Conservation (phyloP, 257 asterid species). For the Knoxia roxburghii region DNA sequence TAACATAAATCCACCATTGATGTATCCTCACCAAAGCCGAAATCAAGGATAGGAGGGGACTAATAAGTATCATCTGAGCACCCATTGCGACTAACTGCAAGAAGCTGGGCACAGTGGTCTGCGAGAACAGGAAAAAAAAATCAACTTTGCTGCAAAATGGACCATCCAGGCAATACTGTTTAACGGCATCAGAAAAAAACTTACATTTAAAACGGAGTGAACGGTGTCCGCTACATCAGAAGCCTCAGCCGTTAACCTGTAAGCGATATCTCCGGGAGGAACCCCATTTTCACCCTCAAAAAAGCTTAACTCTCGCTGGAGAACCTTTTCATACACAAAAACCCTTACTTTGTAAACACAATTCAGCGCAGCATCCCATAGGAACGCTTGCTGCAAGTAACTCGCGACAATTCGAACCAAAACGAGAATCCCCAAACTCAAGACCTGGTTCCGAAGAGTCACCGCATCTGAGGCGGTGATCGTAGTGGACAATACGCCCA, state of each 20-base stretch:
- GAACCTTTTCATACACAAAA: constrained; percentile 56
- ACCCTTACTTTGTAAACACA: constrained; percentile 52
- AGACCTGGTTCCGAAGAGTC: constrained; percentile 36
- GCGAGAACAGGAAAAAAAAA: constrained; percentile 11
- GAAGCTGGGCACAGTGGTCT: constrained; percentile 70
- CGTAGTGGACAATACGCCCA: constrained; percentile 48
- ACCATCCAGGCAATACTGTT: background rate
- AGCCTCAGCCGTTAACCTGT: constrained; percentile 86
- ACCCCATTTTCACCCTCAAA: constrained; percentile 69
- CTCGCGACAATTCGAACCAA: constrained; percentile 45
- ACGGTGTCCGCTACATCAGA: constrained; percentile 73
- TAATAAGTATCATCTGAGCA: constrained; percentile 68
- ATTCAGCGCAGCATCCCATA: constrained; percentile 85
- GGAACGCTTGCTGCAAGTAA: constrained; percentile 65
- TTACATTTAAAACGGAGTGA: constrained; percentile 66
- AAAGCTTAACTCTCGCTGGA: constrained; percentile 70
- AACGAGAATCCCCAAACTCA: constrained; percentile 41
- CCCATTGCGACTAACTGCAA: constrained; percentile 84
- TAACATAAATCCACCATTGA: constrained; percentile 4
- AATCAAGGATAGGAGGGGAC: constrained; percentile 63
- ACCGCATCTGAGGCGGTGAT: constrained; percentile 24
- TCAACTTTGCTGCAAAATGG: background rate
- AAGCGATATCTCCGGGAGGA: constrained; percentile 70
- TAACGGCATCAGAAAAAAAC: constrained; percentile 11
- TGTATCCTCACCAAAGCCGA: constrained; percentile 60